Conservation (phyloP, 164 flowering plant genomes). For the Umbellularia californica region DNA sequence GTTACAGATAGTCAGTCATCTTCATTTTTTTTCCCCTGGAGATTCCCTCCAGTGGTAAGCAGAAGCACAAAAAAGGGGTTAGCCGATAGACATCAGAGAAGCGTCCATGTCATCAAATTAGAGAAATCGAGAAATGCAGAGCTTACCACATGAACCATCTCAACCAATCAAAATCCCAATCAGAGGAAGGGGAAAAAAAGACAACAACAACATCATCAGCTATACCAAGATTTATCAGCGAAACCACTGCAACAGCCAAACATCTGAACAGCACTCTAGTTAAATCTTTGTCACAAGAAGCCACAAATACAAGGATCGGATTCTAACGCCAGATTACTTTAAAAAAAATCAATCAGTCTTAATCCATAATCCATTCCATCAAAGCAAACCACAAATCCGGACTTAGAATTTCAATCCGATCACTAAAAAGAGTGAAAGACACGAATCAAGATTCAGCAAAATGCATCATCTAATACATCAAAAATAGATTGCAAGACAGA, state of each 20-base stretch:
- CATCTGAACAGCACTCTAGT: no score
- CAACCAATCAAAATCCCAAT: neutral
- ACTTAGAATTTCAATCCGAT: neutral
- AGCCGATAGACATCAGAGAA: neutral
- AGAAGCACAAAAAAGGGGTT: no score
- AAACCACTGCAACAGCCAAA: no score
- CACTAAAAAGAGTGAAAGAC: neutral
- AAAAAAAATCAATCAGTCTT: no score
- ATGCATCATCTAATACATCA: neutral
- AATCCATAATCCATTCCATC: no score
- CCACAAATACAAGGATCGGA: no score
- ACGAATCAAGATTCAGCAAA: neutral
- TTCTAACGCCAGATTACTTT: no score
- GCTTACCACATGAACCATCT: neutral
- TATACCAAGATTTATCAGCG: no score
- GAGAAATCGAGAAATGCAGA: neutral
- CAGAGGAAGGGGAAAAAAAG: neutral
- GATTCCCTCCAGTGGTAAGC: no score
- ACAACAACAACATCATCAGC: neutral
- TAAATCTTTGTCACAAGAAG: no score
- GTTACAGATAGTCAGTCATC: no score
- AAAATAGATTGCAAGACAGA: neutral
- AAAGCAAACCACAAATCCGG: neutral
- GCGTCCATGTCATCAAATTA: neutral
- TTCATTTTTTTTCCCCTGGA: no score